Conservation (phyloP, 176 grass and related monocot genomes). For the Puya raimondii region DNA sequence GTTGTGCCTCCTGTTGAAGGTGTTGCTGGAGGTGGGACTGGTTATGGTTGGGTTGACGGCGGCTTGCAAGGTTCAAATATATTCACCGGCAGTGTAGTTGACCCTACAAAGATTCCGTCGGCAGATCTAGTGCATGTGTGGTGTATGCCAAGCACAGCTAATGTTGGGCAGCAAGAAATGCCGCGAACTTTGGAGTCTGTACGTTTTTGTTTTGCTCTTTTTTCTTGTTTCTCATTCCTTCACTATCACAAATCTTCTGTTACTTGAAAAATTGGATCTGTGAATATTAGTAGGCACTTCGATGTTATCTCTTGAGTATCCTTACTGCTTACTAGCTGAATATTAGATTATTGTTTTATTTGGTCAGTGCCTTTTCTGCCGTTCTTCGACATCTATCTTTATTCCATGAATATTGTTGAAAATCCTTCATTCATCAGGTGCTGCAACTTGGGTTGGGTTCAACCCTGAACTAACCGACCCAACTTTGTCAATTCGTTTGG, state of each 20-base stretch:
- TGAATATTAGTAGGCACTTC: no score
- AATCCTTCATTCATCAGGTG: no score
- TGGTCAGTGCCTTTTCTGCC: no score
- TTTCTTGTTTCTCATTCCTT: slow-evolving; percentile 16
- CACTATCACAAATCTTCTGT: not conserved
- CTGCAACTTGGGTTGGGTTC: no score
- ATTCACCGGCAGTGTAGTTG: slow-evolving; percentile 32
- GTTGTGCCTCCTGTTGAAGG: slow-evolving; percentile 78
- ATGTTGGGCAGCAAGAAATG: slow-evolving; percentile 77
- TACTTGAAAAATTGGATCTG: not conserved
- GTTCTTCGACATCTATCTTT: no score
- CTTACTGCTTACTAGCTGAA: no score
- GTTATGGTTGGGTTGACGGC: slow-evolving; percentile 86
- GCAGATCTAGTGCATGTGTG: slow-evolving; percentile 86
- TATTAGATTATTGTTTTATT: no score
- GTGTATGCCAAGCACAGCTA: slow-evolving; percentile 94
- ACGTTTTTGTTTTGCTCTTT: slow-evolving; percentile 19
- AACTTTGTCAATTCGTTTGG: no score
- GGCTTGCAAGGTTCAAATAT: slow-evolving; percentile 33
- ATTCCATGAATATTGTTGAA: no score
- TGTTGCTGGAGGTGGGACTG: slow-evolving; percentile 91
- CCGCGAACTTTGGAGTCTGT: slow-evolving; percentile 77
- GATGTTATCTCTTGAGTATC: no score
- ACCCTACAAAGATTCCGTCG: slow-evolving; percentile 61
- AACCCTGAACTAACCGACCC: no score